Conservation (phyloP, 768 basidiomycete species). For the Porpolomopsis calyptriformis region DNA sequence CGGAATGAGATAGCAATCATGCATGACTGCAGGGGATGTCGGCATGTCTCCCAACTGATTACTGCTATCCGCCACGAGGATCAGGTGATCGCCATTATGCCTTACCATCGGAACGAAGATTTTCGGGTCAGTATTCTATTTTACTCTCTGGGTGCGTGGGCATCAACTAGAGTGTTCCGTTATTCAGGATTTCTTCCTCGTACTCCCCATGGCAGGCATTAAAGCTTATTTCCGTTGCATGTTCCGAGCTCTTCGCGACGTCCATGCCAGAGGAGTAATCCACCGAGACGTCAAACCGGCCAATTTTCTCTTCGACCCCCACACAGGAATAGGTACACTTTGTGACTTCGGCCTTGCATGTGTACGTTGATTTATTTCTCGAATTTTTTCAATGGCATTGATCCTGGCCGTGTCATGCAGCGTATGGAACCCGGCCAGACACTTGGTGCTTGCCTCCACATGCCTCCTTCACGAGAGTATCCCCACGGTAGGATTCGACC, state of each 20-base stretch:
- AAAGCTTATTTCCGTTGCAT: conserved; percentile 85
- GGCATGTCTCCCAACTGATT: conserved; percentile 87
- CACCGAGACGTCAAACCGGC: conserved; percentile 98
- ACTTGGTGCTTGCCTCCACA: conserved; percentile 68
- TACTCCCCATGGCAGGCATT: conserved; percentile 63
- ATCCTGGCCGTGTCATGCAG: conserved; percentile 23
- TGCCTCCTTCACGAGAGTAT: conserved; percentile 41
- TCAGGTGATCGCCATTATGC: conserved; percentile 91
- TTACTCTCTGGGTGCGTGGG: background rate
- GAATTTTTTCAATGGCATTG: background rate
- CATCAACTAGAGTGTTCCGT: background rate
- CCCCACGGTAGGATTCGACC: conserved; percentile 58
- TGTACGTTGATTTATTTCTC: conserved; percentile 35
- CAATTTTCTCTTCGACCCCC: conserved; percentile 90
- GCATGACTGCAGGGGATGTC: conserved; percentile 71
- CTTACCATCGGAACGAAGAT: conserved; percentile 85
- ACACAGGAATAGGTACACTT: conserved; percentile 70
- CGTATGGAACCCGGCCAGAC: conserved; percentile 37
- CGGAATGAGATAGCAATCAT: conserved; percentile 88
- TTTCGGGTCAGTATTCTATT: conserved; percentile 62
- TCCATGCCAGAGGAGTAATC: conserved; percentile 77
- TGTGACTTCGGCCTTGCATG: conserved; percentile 96
- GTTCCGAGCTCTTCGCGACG: conserved; percentile 81
- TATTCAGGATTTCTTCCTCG: conserved; percentile 63
- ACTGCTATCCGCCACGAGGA: conserved; percentile 87